Evolutionary conservation across 1,284 basidiomycete species (phyloP), one percentile per base, ranked within the genome.

Genomic region (Tilletia setariae): DNA sequence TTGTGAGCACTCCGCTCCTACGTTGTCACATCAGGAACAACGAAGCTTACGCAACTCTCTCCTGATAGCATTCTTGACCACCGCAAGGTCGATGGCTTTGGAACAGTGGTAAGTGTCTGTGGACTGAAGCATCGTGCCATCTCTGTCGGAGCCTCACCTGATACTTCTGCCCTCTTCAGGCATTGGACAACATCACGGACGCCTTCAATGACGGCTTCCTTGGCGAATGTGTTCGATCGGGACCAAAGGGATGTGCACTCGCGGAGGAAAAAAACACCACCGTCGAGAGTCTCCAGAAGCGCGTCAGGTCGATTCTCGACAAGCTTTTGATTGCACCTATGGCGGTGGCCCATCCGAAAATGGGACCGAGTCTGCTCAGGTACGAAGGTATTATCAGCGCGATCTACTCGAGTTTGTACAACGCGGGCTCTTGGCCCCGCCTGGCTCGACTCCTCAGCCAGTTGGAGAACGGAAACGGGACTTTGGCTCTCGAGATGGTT

Each of bases 101-200:
- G 69, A 1, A 7, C 51, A 21, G 21, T 11, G 21, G 51, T 56
- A 15, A 25, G 51, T 28, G 28, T 28, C 9, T 51, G 49, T 21
- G 9, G 11, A n/a, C n/a, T n/a, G n/a, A n/a, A 2, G 15, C 21
- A 25, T 7, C 11, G 21, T 6, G 6, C 28, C 2, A 15, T 56
- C 21, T 6, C 21, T 56, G n/a, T n/a, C n/a, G n/a, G n/a, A n/a
- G n/a, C n/a, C n/a, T n/a, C n/a, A n/a, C n/a, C n/a, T n/a, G n/a
- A n/a, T n/a, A n/a, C n/a, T n/a, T n/a, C n/a, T n/a, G n/a, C n/a
- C n/a, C n/a, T n/a, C 70, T 61, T 63, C 64, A 68, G 1, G 70
- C 71, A n/a, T 30, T 74, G 28, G 71, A 73, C 67, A 74, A 74
- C 63, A 68, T 74, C 42, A 73, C 73, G 1, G 71, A 68, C 21